phyloP scores from a whole-genome alignment of 495 filamentous ascomycete species.

The Talaromyces trachyspermus region DNA sequence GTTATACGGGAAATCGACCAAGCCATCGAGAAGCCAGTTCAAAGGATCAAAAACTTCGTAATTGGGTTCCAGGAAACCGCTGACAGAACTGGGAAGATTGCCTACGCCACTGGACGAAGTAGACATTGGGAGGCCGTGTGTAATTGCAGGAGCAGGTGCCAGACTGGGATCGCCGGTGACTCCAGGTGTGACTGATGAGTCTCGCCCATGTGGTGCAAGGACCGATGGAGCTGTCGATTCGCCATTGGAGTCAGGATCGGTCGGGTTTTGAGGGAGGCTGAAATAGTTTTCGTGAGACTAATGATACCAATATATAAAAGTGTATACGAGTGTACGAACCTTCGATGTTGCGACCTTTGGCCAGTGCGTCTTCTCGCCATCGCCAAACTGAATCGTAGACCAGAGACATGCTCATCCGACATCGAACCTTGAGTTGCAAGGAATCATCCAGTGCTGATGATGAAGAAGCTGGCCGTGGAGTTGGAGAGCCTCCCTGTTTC shows the following conservation, averaged over 20 bases:
- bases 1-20: slow-evolving; percentile 70
- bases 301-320: neutral
- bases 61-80: slow-evolving; percentile 55
- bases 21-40: slow-evolving; percentile 82
- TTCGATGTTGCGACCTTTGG: slow-evolving; percentile 72
- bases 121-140: slow-evolving; percentile 26
- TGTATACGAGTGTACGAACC: slow-evolving; percentile 30
- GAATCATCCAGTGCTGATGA: slow-evolving; percentile 52
- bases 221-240: slow-evolving; percentile 63
- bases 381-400: slow-evolving; percentile 91
- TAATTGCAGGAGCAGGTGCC: slow-evolving; percentile 34
- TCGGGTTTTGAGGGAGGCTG: slow-evolving; percentile 78
- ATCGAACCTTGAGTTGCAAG: slow-evolving; percentile 77
- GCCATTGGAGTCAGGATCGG: slow-evolving; percentile 71
- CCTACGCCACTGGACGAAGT: slow-evolving; percentile 27
- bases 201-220: slow-evolving; percentile 21
- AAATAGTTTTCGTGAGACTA: too few species aligned
- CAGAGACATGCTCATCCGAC: slow-evolving; percentile 87
- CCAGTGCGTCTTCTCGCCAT: slow-evolving; percentile 82
- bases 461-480: slow-evolving; percentile 18
- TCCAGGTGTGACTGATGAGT: slow-evolving; percentile 29
- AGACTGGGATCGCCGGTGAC: slow-evolving; percentile 38
- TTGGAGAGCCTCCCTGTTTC: slow-evolving; percentile 57
- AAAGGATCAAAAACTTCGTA: slow-evolving; percentile 85
- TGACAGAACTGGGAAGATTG: slow-evolving; percentile 33